Percentiles rank a stretch among this genome's conserved stretches.
phyloP scores from a whole-genome alignment of 2,329 filamentous ascomycete species.

The Juglanconis oblonga region DNA sequence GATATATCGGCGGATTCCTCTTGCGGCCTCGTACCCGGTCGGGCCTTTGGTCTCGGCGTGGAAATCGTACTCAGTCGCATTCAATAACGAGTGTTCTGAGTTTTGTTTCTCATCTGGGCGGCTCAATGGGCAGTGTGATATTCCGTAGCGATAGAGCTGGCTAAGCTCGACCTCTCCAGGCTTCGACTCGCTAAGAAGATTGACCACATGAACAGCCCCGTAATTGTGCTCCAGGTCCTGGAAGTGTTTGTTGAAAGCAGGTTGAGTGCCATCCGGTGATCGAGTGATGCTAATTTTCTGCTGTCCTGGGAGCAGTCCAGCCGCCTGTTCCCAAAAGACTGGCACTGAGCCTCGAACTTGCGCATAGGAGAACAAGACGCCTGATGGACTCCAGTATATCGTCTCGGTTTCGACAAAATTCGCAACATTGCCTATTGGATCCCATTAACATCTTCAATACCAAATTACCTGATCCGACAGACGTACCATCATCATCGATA shows the following conservation, averaged over 20 bases:
- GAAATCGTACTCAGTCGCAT: constrained; percentile 89
- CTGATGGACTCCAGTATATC: constrained; percentile 78
- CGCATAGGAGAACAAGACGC: constrained; percentile 84
- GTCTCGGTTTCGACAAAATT: constrained; percentile 99
- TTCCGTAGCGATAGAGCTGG: constrained; percentile 73
- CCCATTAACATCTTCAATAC: not conserved
- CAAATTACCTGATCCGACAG: not conserved
- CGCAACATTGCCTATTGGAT: constrained; percentile 67
- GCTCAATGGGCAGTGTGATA: constrained; percentile 71
- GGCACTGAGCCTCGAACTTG: constrained; percentile 92
- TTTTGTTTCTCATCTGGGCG: constrained; percentile 52
- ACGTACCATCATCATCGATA: constrained; percentile 79
- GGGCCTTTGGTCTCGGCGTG: constrained; percentile 89
- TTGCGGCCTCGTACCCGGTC: constrained; percentile 86
- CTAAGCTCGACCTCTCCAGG: constrained; percentile 82
- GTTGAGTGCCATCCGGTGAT: constrained; percentile 85
- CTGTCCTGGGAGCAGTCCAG: constrained; percentile 83
- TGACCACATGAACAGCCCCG: constrained; percentile 87
- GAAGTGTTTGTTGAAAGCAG: constrained; percentile 94
- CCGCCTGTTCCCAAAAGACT: constrained; percentile 93
- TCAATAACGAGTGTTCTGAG: constrained; percentile 70
- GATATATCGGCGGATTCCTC: constrained; percentile 75
- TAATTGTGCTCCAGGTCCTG: constrained; percentile 82
- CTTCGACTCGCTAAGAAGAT: constrained; percentile 88
- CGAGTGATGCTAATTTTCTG: constrained; percentile 92